Base-by-base conservation (phyloP, 495 filamentous ascomycete species). In the Talaromyces ruber region DNA sequence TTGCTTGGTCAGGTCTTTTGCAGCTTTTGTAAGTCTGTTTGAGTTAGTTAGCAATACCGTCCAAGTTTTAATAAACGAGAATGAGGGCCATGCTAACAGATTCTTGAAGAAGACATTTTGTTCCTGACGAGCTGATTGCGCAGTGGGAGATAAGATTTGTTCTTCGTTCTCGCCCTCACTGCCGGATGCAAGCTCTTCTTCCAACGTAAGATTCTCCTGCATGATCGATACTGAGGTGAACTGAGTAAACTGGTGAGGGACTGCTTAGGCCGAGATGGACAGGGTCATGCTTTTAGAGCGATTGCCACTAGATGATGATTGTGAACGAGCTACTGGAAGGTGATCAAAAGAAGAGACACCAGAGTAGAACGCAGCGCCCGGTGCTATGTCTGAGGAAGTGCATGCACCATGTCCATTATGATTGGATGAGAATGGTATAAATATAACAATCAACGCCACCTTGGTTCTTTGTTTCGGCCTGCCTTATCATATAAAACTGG, bases 1-100 rank as follows among this genome's bases (percentile, higher is more conserved):
- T 26, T 78, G 69, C 6, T 67, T 64, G 0, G 70, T 65, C 6
- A 73, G 68, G 11, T 68, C 58, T 21, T 70, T 68, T 4, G 76
- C 79, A 50, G 73, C 72, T 58, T 79, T 68, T 11, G 67, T 68
- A 4, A 87, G 70, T 55, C 73, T 82, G 60, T 60, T 69, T 65
- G 64, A 64, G 54, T 64, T 64, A 21, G 62, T 62, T 18, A 58
- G 45, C 1, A 21, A 24, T 52, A 43, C 22, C 6, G 6, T 24
- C n/a, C 21, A 26, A 45, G n/a, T 24, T 54, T n/a, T 26, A 54
- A 11, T 4, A 11, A 53, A 57, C 0, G 24, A 34, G 0, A 12
- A 21, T 18, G 72, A 79, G 63, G 43, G 2, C 16, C 21, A n/a
- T 30, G n/a, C 54, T 57, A n/a, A 57, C 54, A 57, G 24, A 25